Conservation (phyloP, 768 basidiomycete genomes). For the Tricholomella constricta region DNA sequence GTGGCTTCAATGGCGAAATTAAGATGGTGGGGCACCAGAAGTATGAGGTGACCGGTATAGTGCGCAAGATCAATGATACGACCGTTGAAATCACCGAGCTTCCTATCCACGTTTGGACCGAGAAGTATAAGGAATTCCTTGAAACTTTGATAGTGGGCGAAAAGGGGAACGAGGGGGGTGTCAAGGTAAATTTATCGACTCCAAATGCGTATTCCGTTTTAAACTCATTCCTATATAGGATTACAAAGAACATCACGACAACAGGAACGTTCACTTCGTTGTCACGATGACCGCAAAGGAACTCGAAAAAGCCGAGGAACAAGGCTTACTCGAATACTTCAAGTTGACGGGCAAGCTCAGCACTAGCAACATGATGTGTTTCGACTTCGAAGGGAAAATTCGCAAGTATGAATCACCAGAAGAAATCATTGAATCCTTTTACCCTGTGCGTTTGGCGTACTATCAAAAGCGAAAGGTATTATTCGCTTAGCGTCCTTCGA, state of each 20-base stretch:
- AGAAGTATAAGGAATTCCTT: conserved; percentile 87
- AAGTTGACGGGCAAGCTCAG: conserved; percentile 82
- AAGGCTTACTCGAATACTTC: conserved; percentile 91
- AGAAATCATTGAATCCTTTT: conserved; percentile 92
- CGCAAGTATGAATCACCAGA: conserved; percentile 90
- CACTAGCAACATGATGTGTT: conserved; percentile 98
- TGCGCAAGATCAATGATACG: conserved; percentile 77
- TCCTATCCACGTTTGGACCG: conserved; percentile 95
- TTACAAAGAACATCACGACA: conserved; percentile 96
- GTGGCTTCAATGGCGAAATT: conserved; percentile 90
- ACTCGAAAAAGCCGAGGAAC: conserved; percentile 84
- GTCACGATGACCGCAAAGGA: conserved; percentile 79
- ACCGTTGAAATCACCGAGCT: conserved; percentile 95
- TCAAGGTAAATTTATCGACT: conserved; percentile 62
- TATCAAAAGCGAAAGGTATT: conserved; percentile 95
- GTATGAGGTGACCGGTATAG: conserved; percentile 77
- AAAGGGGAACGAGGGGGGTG: conserved; percentile 68
- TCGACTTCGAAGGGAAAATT: conserved; percentile 95
- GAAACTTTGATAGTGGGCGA: conserved; percentile 83
- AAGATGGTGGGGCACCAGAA: conserved; percentile 82
- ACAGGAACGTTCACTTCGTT: conserved; percentile 86
- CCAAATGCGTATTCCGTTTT: neutral
- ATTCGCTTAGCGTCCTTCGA: neutral
- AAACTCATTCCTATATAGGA: conserved; percentile 54
- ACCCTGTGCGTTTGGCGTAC: conserved; percentile 80